Evolutionary conservation across 2,329 filamentous ascomycete genomes (phyloP), one percentile per base, ranked within the genome.

Genomic region (Rosellinia necatrix): DNA sequence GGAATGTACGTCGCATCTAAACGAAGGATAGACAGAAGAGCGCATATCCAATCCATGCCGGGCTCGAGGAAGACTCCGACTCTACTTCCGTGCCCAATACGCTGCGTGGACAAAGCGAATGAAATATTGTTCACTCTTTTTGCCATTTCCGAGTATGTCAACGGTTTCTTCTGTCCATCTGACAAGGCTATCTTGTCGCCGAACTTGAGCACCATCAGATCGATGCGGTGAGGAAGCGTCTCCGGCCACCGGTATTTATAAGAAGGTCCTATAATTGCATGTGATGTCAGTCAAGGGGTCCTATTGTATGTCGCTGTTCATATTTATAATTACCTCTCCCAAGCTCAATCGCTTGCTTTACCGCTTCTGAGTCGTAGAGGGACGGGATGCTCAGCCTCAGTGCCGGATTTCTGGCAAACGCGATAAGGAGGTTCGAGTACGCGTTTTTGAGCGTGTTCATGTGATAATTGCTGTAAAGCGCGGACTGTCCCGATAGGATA

Each of bases 31-130:
- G 75, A 78, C 2, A 80, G 68, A 27, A 80, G 52, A 0, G 72
- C 74, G 25, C 50, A 66, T 3, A 75, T 61, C 66, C 65, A 75
- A 41, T 78, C 71, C 0, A 64, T 32, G 0, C 66, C 59, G 0
- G 78, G 68, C 3, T 75, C 47, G 32, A 75, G 72, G 44, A 77
- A 74, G 2, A 81, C 75, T 0, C 62, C 71, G 2, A 82, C 70
- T 0, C 52, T 48, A 8, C 64, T 64, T 0, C 66, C 70, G 1
- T 21, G 4, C 1, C 50, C 47, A 6, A 59, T 41, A 3, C 40
- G 38, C 8, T 15, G 46, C 37, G 13, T 38, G 21, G 13, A 38
- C 1, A 22, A 51, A 24, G 13, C 40, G 21, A 17, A 25, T 25
- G 50, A 71, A 66, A 42, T 15, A 15, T 4, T 17, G 6, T 35